Conservation (phyloP, 1,284 basidiomycete species). For the Schizopora paradoxa region DNA sequence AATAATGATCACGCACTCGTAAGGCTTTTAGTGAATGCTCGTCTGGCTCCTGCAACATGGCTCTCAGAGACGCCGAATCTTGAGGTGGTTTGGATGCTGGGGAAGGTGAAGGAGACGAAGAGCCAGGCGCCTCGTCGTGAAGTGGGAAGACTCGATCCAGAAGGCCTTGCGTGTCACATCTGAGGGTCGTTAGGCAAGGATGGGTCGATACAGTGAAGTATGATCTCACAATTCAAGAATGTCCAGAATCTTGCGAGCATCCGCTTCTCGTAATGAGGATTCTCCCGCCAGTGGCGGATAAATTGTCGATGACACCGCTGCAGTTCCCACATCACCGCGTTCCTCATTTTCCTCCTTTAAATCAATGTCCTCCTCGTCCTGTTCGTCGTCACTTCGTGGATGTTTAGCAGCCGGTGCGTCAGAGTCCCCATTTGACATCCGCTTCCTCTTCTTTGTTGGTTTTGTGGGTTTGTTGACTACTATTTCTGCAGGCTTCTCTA, state of each 20-base stretch:
- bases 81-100: conserved; percentile 30
- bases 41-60: conserved; percentile 50
- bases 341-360: conserved; percentile 29
- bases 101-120: conserved; percentile 27
- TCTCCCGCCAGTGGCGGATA: conserved; percentile 35
- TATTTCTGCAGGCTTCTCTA: conserved; percentile 19
- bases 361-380: conserved; percentile 30
- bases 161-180: conserved; percentile 65
- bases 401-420: conserved; percentile 45
- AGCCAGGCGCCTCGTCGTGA: conserved; percentile 27
- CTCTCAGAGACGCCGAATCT: conserved; percentile 52
- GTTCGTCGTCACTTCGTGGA: conserved; percentile 33
- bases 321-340: conserved; percentile 18
- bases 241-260: conserved; percentile 63
- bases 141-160: conserved; percentile 75
- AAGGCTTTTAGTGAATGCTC: conserved; percentile 49
- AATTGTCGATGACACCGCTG: conserved; percentile 6
- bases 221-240: conserved; percentile 66
- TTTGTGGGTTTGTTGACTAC: conserved; percentile 29
- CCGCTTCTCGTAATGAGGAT: conserved; percentile 39
- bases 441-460: conserved; percentile 61
- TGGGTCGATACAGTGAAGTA: conserved; percentile 8
- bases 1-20: conserved; percentile 34
- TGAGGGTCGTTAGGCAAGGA: conserved; percentile 24
- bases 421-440: conserved; percentile 37